Conservation (phyloP, 73 alveolate genomes). For the Halteria grandinella region DNA sequence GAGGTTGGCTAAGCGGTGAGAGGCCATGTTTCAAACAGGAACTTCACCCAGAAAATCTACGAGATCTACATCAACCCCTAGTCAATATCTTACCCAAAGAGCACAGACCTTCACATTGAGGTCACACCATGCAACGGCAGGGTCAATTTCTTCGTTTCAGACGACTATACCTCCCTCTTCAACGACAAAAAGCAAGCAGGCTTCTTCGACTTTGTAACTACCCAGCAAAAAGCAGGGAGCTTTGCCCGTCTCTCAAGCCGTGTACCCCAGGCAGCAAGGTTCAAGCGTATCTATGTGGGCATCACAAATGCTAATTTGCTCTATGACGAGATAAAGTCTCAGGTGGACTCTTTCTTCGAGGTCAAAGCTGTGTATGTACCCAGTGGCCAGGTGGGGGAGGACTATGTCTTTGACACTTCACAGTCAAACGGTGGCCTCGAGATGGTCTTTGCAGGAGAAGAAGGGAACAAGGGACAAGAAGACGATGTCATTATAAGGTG, state of each 20-base stretch:
- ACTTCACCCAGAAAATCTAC: constrained; percentile 11
- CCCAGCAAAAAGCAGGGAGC: too few species aligned
- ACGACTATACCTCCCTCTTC: constrained; percentile 1
- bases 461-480: not conserved
- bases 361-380: not conserved
- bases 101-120: constrained; percentile 11
- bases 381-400: not conserved
- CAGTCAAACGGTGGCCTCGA: too few species aligned
- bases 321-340: not conserved
- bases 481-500: not conserved
- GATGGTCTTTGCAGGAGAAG: not conserved
- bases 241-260: too few species aligned
- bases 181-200: too few species aligned
- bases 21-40: constrained; percentile 47
- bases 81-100: not conserved
- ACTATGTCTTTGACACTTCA: not conserved
- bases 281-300: constrained; percentile 32
- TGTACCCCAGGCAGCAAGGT: too few species aligned
- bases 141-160: constrained; percentile 40
- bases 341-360: constrained; percentile 31
- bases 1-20: constrained; percentile 6
- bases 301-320: constrained; percentile 5
- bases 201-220: too few species aligned
- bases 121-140: constrained; percentile 51
- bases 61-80: constrained; percentile 22